Evolutionary conservation across 2,329 filamentous ascomycete genomes (phyloP).

Genomic region (Talaromyces atroroseus): DNA sequence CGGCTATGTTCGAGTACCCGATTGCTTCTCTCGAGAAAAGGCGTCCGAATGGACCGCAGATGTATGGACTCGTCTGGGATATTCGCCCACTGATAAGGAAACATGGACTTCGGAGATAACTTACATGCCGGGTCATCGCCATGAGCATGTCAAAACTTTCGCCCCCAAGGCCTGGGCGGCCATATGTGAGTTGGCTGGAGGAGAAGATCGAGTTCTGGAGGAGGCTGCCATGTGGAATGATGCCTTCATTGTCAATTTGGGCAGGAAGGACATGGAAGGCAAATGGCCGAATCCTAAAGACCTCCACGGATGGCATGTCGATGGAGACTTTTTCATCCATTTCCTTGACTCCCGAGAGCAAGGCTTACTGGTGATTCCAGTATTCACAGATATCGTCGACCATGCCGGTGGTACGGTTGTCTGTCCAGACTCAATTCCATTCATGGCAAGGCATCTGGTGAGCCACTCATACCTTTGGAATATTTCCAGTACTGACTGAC

Average conservation of each 20-base stretch:
- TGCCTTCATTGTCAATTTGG: slow-evolving; percentile 65
- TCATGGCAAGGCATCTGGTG: slow-evolving; percentile 53
- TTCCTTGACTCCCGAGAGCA: slow-evolving; percentile 67
- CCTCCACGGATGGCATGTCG: slow-evolving; percentile 60
- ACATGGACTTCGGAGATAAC: slow-evolving; percentile 60
- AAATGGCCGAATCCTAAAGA: slow-evolving; percentile 48
- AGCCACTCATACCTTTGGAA: not conserved
- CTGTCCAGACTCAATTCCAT: slow-evolving; percentile 54
- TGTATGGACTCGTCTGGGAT: slow-evolving; percentile 61
- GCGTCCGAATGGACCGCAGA: slow-evolving; percentile 44
- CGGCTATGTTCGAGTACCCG: slow-evolving; percentile 50
- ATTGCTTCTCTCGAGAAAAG: slow-evolving; percentile 48
- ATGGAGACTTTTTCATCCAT: slow-evolving; percentile 68
- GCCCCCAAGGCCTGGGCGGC: slow-evolving; percentile 62
- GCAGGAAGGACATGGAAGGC: slow-evolving; percentile 49
- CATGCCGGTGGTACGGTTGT: slow-evolving; percentile 61
- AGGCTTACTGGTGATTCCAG: slow-evolving; percentile 60
- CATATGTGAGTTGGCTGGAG: slow-evolving; percentile 62
- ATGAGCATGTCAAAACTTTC: slow-evolving; percentile 50
- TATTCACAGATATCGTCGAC: slow-evolving; percentile 59
- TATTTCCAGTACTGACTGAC: not conserved
- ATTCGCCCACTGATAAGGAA: slow-evolving; percentile 57
- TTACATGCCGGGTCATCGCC: slow-evolving; percentile 60
- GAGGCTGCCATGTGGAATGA: slow-evolving; percentile 58
- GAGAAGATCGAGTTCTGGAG: slow-evolving; percentile 50